Conservation (phyloP, 176 grass and related monocot species). For the Triticum monococcum region DNA sequence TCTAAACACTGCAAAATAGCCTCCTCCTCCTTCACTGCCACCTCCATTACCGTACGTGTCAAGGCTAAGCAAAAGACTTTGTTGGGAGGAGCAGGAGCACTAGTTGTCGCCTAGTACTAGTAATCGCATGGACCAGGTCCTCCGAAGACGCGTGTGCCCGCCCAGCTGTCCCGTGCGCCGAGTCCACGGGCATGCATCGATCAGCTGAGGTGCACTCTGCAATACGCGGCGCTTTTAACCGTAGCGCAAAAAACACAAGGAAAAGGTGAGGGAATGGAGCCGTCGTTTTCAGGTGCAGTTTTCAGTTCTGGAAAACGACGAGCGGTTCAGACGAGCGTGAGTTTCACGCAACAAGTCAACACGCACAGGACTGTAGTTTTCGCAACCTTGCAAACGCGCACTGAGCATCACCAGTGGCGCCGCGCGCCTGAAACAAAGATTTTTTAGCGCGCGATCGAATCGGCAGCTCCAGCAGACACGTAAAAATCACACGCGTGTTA, state of each 20-base stretch:
- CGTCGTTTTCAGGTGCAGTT: neutral
- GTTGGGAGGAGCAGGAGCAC: neutral
- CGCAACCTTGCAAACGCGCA: too few species aligned
- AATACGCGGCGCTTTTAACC: neutral
- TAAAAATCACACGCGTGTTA: too few species aligned
- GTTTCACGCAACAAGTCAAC: too few species aligned
- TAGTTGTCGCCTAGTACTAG: neutral
- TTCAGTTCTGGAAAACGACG: neutral
- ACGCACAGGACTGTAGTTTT: too few species aligned
- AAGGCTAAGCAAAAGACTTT: slow-evolving; percentile 41
- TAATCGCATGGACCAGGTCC: slow-evolving; percentile 13
- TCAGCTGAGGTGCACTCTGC: neutral
- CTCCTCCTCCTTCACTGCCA: neutral
- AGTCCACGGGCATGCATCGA: neutral
- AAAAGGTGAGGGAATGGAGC: neutral
- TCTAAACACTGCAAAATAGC: neutral
- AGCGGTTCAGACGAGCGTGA: too few species aligned
- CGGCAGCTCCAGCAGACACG: too few species aligned
- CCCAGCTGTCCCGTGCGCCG: slow-evolving; percentile 9
- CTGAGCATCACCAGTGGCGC: too few species aligned
- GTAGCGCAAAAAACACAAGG: neutral
- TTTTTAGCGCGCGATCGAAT: too few species aligned
- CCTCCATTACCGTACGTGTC: slow-evolving; percentile 28
- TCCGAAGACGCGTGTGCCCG: neutral
- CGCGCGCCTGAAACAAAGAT: too few species aligned